Conservation (phyloP, 108 stramenopile genomes). For the Fragilaria crotonensis region DNA sequence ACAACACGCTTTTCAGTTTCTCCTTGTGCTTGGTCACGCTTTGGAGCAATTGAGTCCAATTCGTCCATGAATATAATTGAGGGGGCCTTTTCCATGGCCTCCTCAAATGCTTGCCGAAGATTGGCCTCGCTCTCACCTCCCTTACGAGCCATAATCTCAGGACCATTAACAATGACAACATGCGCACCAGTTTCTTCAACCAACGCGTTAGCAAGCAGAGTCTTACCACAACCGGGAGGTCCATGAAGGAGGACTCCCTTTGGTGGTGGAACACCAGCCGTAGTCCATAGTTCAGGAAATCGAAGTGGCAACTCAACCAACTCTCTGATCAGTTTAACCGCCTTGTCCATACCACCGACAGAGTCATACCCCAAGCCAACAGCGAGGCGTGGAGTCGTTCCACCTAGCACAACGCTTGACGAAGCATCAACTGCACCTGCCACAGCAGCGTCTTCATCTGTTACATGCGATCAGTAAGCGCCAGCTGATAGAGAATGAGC, state of each 20-base stretch:
- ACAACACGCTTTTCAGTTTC: conserved; percentile 96
- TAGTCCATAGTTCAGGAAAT: conserved; percentile 92
- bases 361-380: conserved; percentile 93
- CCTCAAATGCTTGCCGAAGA: conserved; percentile 93
- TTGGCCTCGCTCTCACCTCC: conserved; percentile 97
- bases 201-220: conserved; percentile 91
- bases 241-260: conserved; percentile 95
- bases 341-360: conserved; percentile 90
- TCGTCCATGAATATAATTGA: conserved; percentile 99
- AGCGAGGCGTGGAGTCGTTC: conserved; percentile 47
- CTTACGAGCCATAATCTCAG: conserved; percentile 94
- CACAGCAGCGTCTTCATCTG: conserved; percentile 28
- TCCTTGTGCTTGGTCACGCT: conserved; percentile 93
- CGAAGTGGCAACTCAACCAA: conserved; percentile 93
- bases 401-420: conserved; percentile 54
- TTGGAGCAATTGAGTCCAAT: conserved; percentile 96
- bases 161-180: conserved; percentile 95
- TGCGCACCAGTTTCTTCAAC: conserved; percentile 96
- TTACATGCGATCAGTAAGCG: neutral
- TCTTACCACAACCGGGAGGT: conserved; percentile 98
- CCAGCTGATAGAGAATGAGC: neutral
- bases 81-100: conserved; percentile 84
- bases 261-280: conserved; percentile 94
- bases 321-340: conserved; percentile 87
- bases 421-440: conserved; percentile 50